Base-by-base conservation (phyloP, 495 filamentous ascomycete genomes). In the Baudoinia panamericana region DNA sequence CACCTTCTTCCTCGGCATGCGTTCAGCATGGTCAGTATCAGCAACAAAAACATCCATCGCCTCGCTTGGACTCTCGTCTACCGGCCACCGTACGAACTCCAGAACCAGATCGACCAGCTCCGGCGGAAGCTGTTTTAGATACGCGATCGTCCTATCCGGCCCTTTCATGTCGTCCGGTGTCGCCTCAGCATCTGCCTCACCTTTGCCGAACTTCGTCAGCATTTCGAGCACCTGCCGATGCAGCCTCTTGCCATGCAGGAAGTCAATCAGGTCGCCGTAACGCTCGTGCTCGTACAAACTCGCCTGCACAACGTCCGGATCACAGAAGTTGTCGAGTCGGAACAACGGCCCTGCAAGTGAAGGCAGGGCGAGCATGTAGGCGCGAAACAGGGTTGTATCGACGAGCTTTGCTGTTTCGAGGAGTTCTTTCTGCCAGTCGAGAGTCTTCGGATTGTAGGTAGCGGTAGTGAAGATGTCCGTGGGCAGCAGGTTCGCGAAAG, bases 301-400 rank as follows among this genome's bases (percentile, higher is more conserved):
- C 59, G 95, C 82, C 56, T 92, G 88, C 19, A 99, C 87, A 1
- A 99, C 90, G 20, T 82, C 80, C 0, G 90, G 88, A 48, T 96
- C 88, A 51, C 90, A 95, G 59, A 93, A 95, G 56, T 99, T 99
- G 56, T 84, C 78, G 35, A 96, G 84, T 11, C 92, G 84, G 62
- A 99, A 94, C 0, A 99, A 73, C 2, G 86, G 82, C 0, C 82
- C 84, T 21, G 84, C 86, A 0, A 96, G 67, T 1, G 80, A 73
- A 4, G 90, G 90, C 9, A 75, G 78, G 4, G 78, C 82, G 46
- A 83, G 84, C 82, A 96, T 95, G 54, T 90, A 86, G 2, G 83
- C 78, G 18, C 88, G 73, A 63, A 99, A 99, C 0, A 96, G 69
- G 2, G 85, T 86, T 1, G 90, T 96, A 54, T 99, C 90, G 15